phyloP scores from a whole-genome alignment of 139 green algal genomes.

The Chlamydomonas eustigma region DNA sequence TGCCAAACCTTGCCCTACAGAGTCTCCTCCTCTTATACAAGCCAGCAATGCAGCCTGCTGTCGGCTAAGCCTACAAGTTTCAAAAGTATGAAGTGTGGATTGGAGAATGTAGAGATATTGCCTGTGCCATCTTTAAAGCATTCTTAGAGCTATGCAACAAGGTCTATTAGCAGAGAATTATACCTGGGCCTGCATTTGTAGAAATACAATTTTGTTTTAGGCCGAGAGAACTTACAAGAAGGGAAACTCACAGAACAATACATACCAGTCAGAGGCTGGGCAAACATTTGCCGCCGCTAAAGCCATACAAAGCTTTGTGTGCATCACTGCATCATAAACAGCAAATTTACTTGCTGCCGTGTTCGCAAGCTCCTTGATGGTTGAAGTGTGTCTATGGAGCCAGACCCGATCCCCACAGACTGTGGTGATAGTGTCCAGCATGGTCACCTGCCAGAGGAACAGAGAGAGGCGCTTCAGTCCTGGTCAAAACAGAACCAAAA shows the following conservation, averaged over 20 bases:
- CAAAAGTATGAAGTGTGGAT: not conserved
- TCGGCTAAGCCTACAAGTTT: not conserved
- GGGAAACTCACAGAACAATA: not conserved
- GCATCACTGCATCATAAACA: constrained; percentile 19
- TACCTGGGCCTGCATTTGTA: not conserved
- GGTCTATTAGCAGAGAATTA: too few species aligned
- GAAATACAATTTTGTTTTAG: not conserved
- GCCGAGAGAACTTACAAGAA: too few species aligned
- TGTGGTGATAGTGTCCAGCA: constrained; percentile 9
- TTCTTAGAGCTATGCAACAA: too few species aligned
- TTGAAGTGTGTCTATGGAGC: not conserved
- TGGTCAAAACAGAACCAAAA: not conserved
- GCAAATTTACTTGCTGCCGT: constrained; percentile 23
- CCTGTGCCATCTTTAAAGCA: too few species aligned
- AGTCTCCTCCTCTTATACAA: not conserved
- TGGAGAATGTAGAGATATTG: too few species aligned
- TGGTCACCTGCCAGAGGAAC: not conserved
- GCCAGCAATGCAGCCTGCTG: constrained; percentile 13
- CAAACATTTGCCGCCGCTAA: constrained; percentile 26
- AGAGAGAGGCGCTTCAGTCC: not conserved
- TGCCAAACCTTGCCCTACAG: not conserved
- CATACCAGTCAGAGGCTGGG: constrained; percentile 14
- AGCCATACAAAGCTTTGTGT: constrained; percentile 28
- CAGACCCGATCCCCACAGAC: constrained; percentile 4
- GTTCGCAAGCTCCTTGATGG: constrained; percentile 22